Base-by-base conservation (phyloP, 257 asterid genomes). In the Mentha longifolia region DNA sequence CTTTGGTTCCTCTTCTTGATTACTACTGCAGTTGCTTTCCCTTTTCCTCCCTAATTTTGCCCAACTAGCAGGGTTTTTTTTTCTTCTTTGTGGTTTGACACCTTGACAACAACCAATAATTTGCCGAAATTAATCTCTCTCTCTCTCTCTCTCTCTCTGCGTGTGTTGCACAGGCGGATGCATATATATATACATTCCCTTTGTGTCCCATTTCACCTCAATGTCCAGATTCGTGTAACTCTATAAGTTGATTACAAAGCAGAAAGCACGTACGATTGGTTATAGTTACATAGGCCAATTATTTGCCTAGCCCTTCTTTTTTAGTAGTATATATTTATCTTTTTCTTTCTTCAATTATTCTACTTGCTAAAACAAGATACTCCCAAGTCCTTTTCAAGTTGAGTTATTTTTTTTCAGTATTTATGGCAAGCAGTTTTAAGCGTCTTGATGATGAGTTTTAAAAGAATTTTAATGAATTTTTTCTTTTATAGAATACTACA, bases 71-170 rank as follows among this genome's bases (percentile, higher is more conserved):
- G 55, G 65, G 28, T 54, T 54, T 50, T 58, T 39, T 68, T 54
- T 54, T 50, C 31, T 39, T 68, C 22, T 43, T 33, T 9, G 6
- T 57, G 15, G 50, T 46, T 67, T 75, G 70, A 75, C 70, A 37
- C 60, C 70, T 49, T 61, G 64, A 59, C 70, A 50, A 59, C 59
- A 50, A 51, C 65, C 65, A 75, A 75, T 61, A 37, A 67, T 75
- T 42, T 45, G 50, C 33, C 54, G 25, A 13, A 52, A 52, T 52
- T 19, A 52, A 6, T 14, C 20, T 39, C 16, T 8, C 45, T 28
- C 6, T 65, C 15, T 47, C 22, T 46, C 15, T 14, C 45, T 7
- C 54, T 22, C 67, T 16, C 50, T n/a, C 51, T 10, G 54, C 1
- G 9, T 9, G 25, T 45, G 14, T 25, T 45, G 41, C 25, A 64